phyloP scores from a whole-genome alignment of 257 asterid genomes.

The Fraxinus cuspidata region DNA sequence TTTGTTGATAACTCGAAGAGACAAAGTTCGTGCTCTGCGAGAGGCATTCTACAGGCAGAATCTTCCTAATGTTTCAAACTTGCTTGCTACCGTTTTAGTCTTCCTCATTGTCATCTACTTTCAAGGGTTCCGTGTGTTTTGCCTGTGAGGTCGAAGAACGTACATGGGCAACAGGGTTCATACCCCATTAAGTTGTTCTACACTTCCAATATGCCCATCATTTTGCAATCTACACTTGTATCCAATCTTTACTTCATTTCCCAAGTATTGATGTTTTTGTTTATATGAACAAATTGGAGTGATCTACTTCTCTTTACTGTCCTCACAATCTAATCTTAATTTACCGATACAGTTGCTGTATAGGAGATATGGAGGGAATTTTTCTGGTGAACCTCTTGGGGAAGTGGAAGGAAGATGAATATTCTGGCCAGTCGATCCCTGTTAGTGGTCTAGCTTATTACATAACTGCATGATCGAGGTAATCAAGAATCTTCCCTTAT shows the following conservation, averaged over 20 bases:
- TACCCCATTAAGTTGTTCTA: slow-evolving; percentile 42
- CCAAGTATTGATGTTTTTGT: slow-evolving; percentile 22
- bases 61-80: slow-evolving; percentile 37
- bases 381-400: slow-evolving; percentile 40
- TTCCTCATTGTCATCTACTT: slow-evolving; percentile 41
- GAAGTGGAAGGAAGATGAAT: slow-evolving; percentile 39
- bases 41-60: slow-evolving; percentile 42
- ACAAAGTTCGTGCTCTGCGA: slow-evolving; percentile 37
- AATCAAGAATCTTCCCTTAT: slow-evolving; percentile 2
- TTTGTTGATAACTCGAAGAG: slow-evolving; percentile 37
- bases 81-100: slow-evolving; percentile 39
- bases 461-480: slow-evolving; percentile 41
- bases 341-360: slow-evolving; percentile 26
- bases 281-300: not conserved
- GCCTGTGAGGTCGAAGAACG: slow-evolving; percentile 39
- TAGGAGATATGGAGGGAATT: slow-evolving; percentile 33
- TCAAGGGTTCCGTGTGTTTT: slow-evolving; percentile 42
- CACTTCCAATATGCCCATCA: slow-evolving; percentile 43
- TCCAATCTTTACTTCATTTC: slow-evolving; percentile 40
- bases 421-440: slow-evolving; percentile 37
- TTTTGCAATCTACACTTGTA: slow-evolving; percentile 38
- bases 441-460: slow-evolving; percentile 41
- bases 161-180: slow-evolving; percentile 42
- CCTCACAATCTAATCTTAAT: slow-evolving; percentile 1
- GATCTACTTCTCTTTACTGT: not conserved